These are phyloP conservation scores for Theileria sp. DNA, from an alignment of 169 alveolate genomes.

Conservation along the genomic window DNA sequence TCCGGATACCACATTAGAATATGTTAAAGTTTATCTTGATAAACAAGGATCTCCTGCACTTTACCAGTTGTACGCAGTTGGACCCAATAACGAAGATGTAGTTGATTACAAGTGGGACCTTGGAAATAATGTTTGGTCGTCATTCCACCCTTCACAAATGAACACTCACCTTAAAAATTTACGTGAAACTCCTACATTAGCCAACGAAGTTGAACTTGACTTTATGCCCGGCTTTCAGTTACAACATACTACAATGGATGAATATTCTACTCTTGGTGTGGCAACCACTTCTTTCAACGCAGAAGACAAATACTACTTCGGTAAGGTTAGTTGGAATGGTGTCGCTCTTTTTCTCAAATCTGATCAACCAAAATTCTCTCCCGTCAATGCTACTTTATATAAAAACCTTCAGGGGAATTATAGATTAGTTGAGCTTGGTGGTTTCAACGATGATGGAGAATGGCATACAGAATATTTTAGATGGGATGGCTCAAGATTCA, in stretches of 20 bases:
- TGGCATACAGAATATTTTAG: background rate
- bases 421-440: background rate
- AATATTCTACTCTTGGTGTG: background rate
- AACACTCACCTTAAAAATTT: background rate
- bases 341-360: background rate
- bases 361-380: background rate
- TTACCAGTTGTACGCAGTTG: background rate
- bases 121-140: background rate
- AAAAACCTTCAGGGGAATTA: background rate
- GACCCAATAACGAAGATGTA: background rate
- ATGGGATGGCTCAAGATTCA: background rate
- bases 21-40: background rate
- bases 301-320: background rate
- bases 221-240: background rate
- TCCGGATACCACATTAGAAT: background rate
- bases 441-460: background rate
- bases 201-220: background rate
- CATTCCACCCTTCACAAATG: background rate
- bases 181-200: background rate
- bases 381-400: background rate
- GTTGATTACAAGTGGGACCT: background rate
- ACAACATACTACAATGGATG: background rate
- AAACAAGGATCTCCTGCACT: background rate
- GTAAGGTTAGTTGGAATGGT: background rate
- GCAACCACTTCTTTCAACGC: background rate